Base-by-base conservation (phyloP, 371 early-diverging fungal genomes). In the Conidiobolus incongruus region DNA sequence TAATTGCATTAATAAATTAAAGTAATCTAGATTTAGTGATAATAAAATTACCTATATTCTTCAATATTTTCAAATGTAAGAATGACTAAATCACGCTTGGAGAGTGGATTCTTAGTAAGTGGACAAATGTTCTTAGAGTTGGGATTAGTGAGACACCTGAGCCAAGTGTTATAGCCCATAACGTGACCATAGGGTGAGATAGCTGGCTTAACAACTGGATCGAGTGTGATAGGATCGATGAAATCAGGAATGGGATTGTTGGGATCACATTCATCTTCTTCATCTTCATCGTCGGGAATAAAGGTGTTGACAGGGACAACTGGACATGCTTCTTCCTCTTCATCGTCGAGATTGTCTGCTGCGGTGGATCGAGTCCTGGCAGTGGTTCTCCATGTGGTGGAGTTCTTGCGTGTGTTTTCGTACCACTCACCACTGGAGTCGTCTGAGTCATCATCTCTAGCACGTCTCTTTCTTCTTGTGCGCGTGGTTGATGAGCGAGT, bases 121-220 rank as follows among this genome's bases (percentile, higher is more conserved):
- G 93, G 93, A 37, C 93, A 92, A 32, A 79, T 77, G 54, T 88
- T 89, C 52, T 75, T 69, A 47, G 55, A 49, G 5, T 37, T 37
- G 34, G 72, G 70, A 20, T 77, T 75, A 38, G 72, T 72, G 35
- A 92, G 62, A 50, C 93, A 92, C 23, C 86, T 74, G 26, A 87
- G 77, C 93, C 93, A 92, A 52, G 73, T 85, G 45, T 87, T 84
- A 46, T 85, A 47, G 11, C 46, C 80, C 83, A 88, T 89, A 32
- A 92, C 90, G 62, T 90, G 93, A 16, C 93, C 93, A 52, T 82
- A 89, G 43, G 83, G 88, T 17, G 90, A 89, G 39, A 92, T 89
- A 3, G 93, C 90, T 4, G 93, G 93, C 46, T 81, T 83, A 13
- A 76, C 66, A 19, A 92, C 82, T 33, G 76, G 76, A 45, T 92